Percentiles rank a stretch among this genome's conserved stretches.
These are phyloP conservation scores for Phyllosticta citrichinensis DNA, from an alignment of 2,329 filamentous ascomycete genomes.

Conservation along the genomic window DNA sequence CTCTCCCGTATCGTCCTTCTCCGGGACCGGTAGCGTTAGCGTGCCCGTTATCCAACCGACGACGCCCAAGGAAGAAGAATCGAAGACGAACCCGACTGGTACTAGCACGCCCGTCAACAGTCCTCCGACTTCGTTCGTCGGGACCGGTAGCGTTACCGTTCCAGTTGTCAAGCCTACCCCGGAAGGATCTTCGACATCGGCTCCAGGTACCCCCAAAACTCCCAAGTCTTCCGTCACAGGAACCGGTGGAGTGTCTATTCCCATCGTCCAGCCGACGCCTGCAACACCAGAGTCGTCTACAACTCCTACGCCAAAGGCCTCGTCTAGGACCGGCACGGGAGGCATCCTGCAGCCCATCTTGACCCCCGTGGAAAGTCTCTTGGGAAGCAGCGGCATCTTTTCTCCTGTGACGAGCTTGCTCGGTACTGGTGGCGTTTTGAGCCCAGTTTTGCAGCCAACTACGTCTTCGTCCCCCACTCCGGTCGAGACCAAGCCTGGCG, in stretches of 20 bases:
- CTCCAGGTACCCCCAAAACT: neutral
- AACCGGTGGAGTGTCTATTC: constrained; percentile 7
- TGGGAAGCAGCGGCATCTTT: constrained; percentile 1
- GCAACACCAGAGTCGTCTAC: neutral
- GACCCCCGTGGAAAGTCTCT: neutral
- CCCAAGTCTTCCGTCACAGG: constrained; percentile 1
- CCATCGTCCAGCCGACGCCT: constrained; percentile 6
- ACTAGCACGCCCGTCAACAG: neutral
- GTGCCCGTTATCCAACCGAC: constrained; percentile 6
- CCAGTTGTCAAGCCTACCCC: constrained; percentile 5
- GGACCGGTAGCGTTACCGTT: constrained; percentile 1
- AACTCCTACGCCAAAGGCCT: neutral
- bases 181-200: neutral
- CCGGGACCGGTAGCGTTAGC: constrained; percentile 3
- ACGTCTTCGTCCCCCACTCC: neutral
- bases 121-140: constrained; percentile 1
- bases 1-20: neutral
- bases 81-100: neutral
- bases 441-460: constrained; percentile 1
- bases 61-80: neutral
- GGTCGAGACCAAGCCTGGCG: neutral
- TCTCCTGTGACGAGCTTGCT: constrained; percentile 4
- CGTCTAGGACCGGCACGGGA: neutral
- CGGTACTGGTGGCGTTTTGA: constrained; percentile 1
- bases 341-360: constrained; percentile 6